Conservation (phyloP, 2,329 filamentous ascomycete species). For the Chaetothyriales sp. region DNA sequence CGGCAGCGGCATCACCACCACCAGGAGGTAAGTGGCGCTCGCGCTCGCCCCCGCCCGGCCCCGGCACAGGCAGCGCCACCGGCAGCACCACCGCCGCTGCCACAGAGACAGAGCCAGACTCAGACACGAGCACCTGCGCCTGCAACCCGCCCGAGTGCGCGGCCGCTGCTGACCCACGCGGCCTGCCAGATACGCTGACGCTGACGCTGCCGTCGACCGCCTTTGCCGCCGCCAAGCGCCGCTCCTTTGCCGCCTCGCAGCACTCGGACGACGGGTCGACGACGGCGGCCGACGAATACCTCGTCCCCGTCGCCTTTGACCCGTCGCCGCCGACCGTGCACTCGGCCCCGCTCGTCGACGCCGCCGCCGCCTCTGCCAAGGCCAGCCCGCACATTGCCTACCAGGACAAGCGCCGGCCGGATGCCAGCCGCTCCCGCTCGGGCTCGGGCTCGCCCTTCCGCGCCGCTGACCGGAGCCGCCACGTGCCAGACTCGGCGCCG, state of each 20-base stretch:
- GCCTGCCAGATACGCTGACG: slow-evolving; percentile 43
- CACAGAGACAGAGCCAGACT: neutral
- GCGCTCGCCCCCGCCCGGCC: too few relatives aligned
- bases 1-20: too few relatives aligned
- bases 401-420: slow-evolving; percentile 61
- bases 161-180: neutral
- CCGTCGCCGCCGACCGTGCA: slow-evolving; percentile 47
- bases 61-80: too few relatives aligned
- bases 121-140: neutral
- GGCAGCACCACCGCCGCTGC: neutral
- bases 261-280: slow-evolving; percentile 42
- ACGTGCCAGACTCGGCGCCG: slow-evolving; percentile 12
- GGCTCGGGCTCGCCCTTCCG: slow-evolving; percentile 33
- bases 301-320: slow-evolving; percentile 64
- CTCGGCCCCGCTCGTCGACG: slow-evolving; percentile 36
- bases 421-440: too few relatives aligned
- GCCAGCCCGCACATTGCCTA: slow-evolving; percentile 78
- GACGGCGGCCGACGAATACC: slow-evolving; percentile 48
- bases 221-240: slow-evolving; percentile 59
- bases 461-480: slow-evolving; percentile 30
- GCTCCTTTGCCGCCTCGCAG: slow-evolving; percentile 54
- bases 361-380: slow-evolving; percentile 17
- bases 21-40: neutral
- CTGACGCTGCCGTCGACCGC: slow-evolving; percentile 59
- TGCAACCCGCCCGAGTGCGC: neutral